Percentiles rank a stretch among this genome's conserved stretches.
Conservation (phyloP, 1,139 yeast genomes). For the Citeromyces siamensis region DNA sequence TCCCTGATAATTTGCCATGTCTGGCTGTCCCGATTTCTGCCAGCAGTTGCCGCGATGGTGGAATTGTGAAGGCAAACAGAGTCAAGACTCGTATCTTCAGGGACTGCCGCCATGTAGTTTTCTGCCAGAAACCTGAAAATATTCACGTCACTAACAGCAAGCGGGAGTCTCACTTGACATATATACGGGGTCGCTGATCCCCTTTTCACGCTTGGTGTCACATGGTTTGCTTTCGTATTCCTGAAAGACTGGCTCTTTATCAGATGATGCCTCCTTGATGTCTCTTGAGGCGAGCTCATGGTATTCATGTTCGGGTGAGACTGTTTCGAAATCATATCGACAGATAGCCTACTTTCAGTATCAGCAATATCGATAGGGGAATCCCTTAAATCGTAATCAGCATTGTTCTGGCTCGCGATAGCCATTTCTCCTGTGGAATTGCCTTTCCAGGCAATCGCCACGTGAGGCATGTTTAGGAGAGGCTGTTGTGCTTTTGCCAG, state of each 20-base stretch:
- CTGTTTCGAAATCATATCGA: not conserved
- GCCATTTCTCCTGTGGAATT: slow-evolving; percentile 31
- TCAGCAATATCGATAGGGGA: not conserved
- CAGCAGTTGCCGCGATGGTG: slow-evolving; percentile 39
- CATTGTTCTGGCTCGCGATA: slow-evolving; percentile 38
- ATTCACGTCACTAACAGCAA: slow-evolving; percentile 28
- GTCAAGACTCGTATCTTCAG: slow-evolving; percentile 34
- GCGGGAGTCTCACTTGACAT: slow-evolving; percentile 30
- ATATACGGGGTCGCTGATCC: slow-evolving; percentile 25
- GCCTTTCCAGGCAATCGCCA: slow-evolving; percentile 43
- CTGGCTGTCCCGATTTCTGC: slow-evolving; percentile 46
- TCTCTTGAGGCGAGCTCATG: not conserved
- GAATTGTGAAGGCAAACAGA: slow-evolving; percentile 53
- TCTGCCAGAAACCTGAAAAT: slow-evolving; percentile 30
- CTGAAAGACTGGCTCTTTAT: not conserved
- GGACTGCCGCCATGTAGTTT: slow-evolving; percentile 28
- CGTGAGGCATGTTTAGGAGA: slow-evolving; percentile 37
- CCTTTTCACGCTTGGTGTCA: not conserved
- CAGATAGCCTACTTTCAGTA: not conserved
- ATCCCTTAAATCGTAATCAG: slow-evolving; percentile 24
- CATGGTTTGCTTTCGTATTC: not conserved
- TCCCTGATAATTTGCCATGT: slow-evolving; percentile 58
- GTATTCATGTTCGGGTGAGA: slow-evolving; percentile 2
- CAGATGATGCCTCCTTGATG: not conserved
- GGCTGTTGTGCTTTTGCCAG: slow-evolving; percentile 36